Evolutionary conservation across 441 rosid genomes (phyloP), one percentile per base, ranked within the genome.

Genomic region (Raphanus hybrid): DNA sequence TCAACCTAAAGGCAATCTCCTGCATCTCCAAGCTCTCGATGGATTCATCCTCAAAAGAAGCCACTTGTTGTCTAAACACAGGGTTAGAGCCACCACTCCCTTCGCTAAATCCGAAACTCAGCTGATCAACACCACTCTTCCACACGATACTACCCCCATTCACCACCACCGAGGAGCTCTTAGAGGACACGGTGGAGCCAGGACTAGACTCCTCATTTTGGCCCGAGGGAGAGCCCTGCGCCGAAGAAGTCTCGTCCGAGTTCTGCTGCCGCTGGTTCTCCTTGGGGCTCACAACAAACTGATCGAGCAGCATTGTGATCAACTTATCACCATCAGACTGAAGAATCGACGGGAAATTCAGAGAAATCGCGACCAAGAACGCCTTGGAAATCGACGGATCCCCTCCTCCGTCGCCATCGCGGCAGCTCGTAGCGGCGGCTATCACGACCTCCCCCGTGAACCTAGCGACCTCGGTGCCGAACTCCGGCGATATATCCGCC

Each of bases 1-100:
- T 90, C 87, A 96, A 84, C 80, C 90, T 96, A 70, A 84, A 92
- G 3, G 94, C 92, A 83, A 93, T 85, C 80, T 90, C 97, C 66
- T 91, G 98, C 85, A 87, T 96, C 88, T 96, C 98, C 89, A 93
- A 84, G 76, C 84, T 87, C 83, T 91, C 95, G 48, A 90, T 82
- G 63, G 91, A 82, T 84, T 90, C 98, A 59, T 92, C 99, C 86
- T 96, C 98, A 32, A 88, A 92, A 4, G 86, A 87, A 81, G 91
- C 90, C 68, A 88, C 86, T 60, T 83, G 94, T 66, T 85, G 94
- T 82, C 84, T 84, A 67, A 81, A 82, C 73, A 88, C 84, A 67
- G 85, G 82, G 67, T 83, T 78, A 64, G 78, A 72, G 18, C 84
- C 87, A 35, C 89, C 89, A 63, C 87, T 85, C 37, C 90, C 92